Base-by-base conservation (phyloP, 2,329 filamentous ascomycete genomes). In the Fusarium udum region DNA sequence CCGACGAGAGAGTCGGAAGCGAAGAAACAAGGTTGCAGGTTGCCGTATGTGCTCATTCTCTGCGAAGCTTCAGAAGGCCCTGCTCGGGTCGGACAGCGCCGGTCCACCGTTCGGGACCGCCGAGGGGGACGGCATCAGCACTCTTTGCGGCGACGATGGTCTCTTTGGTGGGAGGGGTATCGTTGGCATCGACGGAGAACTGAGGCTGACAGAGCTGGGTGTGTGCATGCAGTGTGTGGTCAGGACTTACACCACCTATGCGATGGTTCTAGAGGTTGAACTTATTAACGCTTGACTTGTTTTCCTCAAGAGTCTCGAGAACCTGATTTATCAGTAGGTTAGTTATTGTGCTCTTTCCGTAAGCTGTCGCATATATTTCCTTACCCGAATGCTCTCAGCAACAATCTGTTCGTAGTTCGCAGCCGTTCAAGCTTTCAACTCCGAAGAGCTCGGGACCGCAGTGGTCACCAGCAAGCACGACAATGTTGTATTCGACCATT, bases 11-110 rank as follows among this genome's bases (percentile, higher is more conserved):
- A 89, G 60, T 95, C 93, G 2, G 95, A 95, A 57, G 94, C 94
- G 85, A 99, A 98, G 88, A 93, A 97, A 88, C 95, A 98, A 15
- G 95, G 95, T 11, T 95, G 92, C 66, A 98, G 91, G 89, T 98
- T 98, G 77, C 95, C 95, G 84, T 97, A 98, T 64, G 95, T 94
- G 80, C 89, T 89, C 88, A 98, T 93, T 84, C 98, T 85, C 97
- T 98, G 85, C 95, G 94, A 61, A 98, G 93, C 76, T 87, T 90
- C 71, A 98, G 92, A 78, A 98, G 91, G 70, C 95, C 95, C 85
- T 98, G 94, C 83, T 98, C 95, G 4, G 95, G 95, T 49, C 95
- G 93, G 72, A 98, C 92, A 65, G 91, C 85, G 75, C 93, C 94
- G 37, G 94, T 96, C 70, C 95, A 95, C 94, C 95, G 98, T 94